These are phyloP conservation scores for Penicillium sp. DNA, from an alignment of 2,329 filamentous ascomycete genomes.

Conservation along the genomic window DNA sequence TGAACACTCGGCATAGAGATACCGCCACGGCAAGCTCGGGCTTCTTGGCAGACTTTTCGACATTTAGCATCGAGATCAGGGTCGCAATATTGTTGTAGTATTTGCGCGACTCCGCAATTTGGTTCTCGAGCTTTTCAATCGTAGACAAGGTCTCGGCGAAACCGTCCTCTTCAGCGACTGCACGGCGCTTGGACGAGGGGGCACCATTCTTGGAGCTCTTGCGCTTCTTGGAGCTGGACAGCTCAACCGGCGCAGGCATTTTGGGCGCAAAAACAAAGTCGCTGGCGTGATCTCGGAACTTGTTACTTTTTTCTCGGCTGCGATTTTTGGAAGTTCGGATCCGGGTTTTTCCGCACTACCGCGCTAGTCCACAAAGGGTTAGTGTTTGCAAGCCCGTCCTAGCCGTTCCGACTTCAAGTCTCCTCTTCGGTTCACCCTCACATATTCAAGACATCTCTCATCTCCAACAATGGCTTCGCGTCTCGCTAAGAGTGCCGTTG, in stretches of 20 bases:
- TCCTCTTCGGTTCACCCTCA: constrained; percentile 42
- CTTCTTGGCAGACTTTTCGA: constrained; percentile 52
- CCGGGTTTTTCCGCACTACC: constrained; percentile 32
- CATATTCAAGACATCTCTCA: constrained; percentile 54
- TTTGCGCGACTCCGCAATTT: constrained; percentile 80
- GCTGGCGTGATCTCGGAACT: constrained; percentile 16
- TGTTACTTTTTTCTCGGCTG: constrained; percentile 21
- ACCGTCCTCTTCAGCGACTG: constrained; percentile 48
- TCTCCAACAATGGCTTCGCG: constrained; percentile 90
- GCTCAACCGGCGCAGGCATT: constrained; percentile 31
- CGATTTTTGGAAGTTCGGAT: constrained; percentile 33
- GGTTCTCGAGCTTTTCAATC: constrained; percentile 73
- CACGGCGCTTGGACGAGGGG: constrained; percentile 45
- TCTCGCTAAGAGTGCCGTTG: constrained; percentile 90
- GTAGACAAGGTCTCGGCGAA: constrained; percentile 58
- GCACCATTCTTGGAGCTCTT: constrained; percentile 37
- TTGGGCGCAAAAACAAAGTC: constrained; percentile 5
- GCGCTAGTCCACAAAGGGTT: constrained; percentile 29
- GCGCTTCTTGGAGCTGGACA: constrained; percentile 38
- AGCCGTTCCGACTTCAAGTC: constrained; percentile 42
- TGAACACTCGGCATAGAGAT: constrained; percentile 81
- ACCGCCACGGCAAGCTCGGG: constrained; percentile 68
- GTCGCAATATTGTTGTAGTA: constrained; percentile 87
- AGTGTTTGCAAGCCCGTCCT: constrained; percentile 38
- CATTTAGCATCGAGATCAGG: constrained; percentile 62